Evolutionary conservation across 129 eudicot species (phyloP).

Genomic region (Mikania micrantha): DNA sequence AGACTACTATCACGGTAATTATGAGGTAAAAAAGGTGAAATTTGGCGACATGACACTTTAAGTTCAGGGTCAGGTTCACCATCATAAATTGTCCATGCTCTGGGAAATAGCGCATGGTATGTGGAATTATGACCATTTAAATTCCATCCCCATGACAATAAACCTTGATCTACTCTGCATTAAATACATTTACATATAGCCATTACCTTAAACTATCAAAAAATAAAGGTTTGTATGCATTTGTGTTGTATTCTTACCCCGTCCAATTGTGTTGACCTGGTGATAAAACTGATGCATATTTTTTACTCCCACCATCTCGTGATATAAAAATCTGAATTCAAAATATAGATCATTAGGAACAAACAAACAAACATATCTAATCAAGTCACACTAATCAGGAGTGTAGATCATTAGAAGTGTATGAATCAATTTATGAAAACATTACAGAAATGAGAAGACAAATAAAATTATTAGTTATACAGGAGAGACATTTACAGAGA

Average conservation of each 20-base stretch:
- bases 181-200: no score
- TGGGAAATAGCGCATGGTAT: slow-evolving; percentile 90
- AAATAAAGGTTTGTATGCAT: no score
- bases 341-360: background rate
- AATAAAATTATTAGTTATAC: no score
- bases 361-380: background rate
- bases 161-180: slow-evolving; percentile 93
- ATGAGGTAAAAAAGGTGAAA: slow-evolving; percentile 96
- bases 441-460: background rate
- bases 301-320: slow-evolving; percentile 78
- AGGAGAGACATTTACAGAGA: slow-evolving; percentile 72
- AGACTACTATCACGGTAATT: slow-evolving; percentile 94
- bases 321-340: slow-evolving; percentile 71
- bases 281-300: slow-evolving; percentile 77
- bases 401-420: background rate
- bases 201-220: no score
- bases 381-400: background rate
- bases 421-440: background rate
- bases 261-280: slow-evolving; percentile 57
- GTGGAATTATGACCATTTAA: slow-evolving; percentile 91
- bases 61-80: slow-evolving; percentile 98
- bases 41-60: slow-evolving; percentile 91
- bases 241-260: slow-evolving; percentile 11
- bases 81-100: slow-evolving; percentile 98
- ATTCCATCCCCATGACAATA: slow-evolving; percentile 99